A percentile compares a stretch with the other conserved stretches of the same genome.
These are phyloP conservation scores for Amphichorda felina DNA, from an alignment of 2,329 filamentous ascomycete genomes.

Conservation along the genomic window DNA sequence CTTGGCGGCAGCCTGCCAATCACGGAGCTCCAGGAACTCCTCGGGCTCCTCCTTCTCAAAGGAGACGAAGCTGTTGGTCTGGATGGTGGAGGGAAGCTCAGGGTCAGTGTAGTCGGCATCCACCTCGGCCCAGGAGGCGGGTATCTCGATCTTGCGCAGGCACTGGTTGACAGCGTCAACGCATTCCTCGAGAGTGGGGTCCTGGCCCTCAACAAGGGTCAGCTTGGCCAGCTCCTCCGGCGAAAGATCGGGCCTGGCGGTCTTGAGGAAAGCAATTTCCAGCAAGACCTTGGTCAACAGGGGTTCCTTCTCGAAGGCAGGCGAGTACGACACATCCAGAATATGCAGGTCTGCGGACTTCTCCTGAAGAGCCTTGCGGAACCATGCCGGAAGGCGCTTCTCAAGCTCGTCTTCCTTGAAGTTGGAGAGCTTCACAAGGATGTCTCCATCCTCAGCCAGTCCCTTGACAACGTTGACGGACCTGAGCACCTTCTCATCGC, in stretches of 20 bases:
- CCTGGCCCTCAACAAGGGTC: slow-evolving; percentile 41
- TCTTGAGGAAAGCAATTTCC: slow-evolving; percentile 73
- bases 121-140: slow-evolving; percentile 67
- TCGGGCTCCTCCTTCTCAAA: slow-evolving; percentile 70
- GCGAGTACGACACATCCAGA: slow-evolving; percentile 58
- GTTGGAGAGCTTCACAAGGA: slow-evolving; percentile 66
- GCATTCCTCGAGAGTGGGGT: slow-evolving; percentile 37
- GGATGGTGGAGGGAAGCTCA: slow-evolving; percentile 51
- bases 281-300: slow-evolving; percentile 56
- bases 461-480: slow-evolving; percentile 63
- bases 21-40: slow-evolving; percentile 49
- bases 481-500: slow-evolving; percentile 67
- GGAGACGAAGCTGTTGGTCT: slow-evolving; percentile 68
- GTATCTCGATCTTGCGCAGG: slow-evolving; percentile 63
- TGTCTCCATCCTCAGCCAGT: slow-evolving; percentile 56
- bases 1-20: slow-evolving; percentile 80
- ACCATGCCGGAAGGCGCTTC: slow-evolving; percentile 62
- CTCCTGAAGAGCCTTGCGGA: slow-evolving; percentile 60
- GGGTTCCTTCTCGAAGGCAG: slow-evolving; percentile 54
- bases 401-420: slow-evolving; percentile 84
- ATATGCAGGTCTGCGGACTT: slow-evolving; percentile 63
- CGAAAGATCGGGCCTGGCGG: slow-evolving; percentile 57
- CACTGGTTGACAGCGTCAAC: slow-evolving; percentile 57
- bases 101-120: slow-evolving; percentile 38
- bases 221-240: slow-evolving; percentile 55